phyloP scores from a whole-genome alignment of 1,139 yeast genomes.

The Candida sp. region DNA sequence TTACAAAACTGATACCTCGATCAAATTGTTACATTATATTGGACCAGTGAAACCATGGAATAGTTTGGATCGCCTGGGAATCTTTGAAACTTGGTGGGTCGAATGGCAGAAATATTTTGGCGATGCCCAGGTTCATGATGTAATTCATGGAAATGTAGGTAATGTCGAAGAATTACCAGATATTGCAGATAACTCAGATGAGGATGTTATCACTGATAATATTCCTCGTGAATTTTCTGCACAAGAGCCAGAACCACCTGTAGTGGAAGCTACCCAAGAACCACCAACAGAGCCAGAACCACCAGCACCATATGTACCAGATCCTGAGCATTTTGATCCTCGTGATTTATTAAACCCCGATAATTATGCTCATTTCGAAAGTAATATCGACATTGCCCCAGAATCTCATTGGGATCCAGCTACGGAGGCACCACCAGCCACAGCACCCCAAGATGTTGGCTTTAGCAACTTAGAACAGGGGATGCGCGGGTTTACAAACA shows the following conservation, averaged over 20 bases:
- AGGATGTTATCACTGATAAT: not conserved
- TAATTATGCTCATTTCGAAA: slow-evolving; percentile 22
- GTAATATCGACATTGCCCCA: slow-evolving; percentile 14
- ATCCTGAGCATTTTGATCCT: slow-evolving; percentile 11
- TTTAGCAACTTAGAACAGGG: slow-evolving; percentile 7
- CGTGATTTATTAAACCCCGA: slow-evolving; percentile 22
- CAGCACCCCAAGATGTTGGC: slow-evolving; percentile 1
- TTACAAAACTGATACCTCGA: slow-evolving; percentile 22
- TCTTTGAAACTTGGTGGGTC: slow-evolving; percentile 44
- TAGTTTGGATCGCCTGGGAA: slow-evolving; percentile 13
- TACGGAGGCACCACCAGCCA: slow-evolving; percentile 29
- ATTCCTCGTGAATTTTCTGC: not conserved
- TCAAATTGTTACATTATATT: slow-evolving; percentile 75
- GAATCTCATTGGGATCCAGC: slow-evolving; percentile 42
- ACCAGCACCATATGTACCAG: slow-evolving; percentile 1
- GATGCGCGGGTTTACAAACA: slow-evolving; percentile 10
- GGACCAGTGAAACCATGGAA: slow-evolving; percentile 86
- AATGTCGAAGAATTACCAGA: slow-evolving; percentile 1
- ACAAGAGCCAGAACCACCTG: not conserved
- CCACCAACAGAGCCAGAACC: slow-evolving; percentile 2
- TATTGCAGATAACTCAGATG: slow-evolving; percentile 4
- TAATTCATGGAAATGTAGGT: slow-evolving; percentile 4
- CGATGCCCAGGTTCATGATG: slow-evolving; percentile 12
- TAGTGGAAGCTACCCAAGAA: not conserved
- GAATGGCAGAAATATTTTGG: slow-evolving; percentile 35